Base-by-base conservation (phyloP, 2,329 filamentous ascomycete species). In the Chaetomium globosum region DNA sequence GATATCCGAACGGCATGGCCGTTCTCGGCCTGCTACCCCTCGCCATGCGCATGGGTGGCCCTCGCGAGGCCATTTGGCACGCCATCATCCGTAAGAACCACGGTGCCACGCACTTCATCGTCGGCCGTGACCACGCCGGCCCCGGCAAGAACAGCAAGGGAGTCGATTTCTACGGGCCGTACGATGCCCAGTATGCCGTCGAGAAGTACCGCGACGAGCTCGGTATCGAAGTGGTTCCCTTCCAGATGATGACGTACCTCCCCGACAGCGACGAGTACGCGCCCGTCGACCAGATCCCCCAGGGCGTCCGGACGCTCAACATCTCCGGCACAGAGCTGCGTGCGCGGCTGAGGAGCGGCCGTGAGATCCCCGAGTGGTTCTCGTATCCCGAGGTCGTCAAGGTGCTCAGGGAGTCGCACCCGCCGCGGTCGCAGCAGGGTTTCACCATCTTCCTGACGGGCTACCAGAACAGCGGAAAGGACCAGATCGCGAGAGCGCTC, bases 31-130 rank as follows among this genome's bases (percentile, higher is more conserved):
- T 99, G 51, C 86, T 99, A 62, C 93, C 93, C 65, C 86, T 99
- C 70, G 95, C 95, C 74, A 99, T 99, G 95, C 91, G 95, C 77
- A 99, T 99, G 95, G 95, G 93, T 76, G 95, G 95, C 74, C 95
- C 95, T 69, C 92, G 95, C 72, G 95, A 99, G 84, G 95, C 95
- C 72, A 93, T 99, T 82, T 99, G 95, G 95, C 95, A 99, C 84
- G 95, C 95, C 76, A 97, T 99, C 75, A 99, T 99, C 85, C 93
- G 95, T 77, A 99, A 98, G 89, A 99, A 99, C 82, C 93, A 97
- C 82, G 95, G 95, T 74, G 93, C 94, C 56, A 98, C 95, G 19
- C 95, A 99, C 85, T 99, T 99, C 85, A 99, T 99, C 74, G 93
- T 99, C 71, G 95, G 95, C 67, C 92, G 95, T 82, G 95, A 99